Evolutionary conservation across 495 filamentous ascomycete genomes (phyloP).

Genomic region (Neurospora hispaniola): DNA sequence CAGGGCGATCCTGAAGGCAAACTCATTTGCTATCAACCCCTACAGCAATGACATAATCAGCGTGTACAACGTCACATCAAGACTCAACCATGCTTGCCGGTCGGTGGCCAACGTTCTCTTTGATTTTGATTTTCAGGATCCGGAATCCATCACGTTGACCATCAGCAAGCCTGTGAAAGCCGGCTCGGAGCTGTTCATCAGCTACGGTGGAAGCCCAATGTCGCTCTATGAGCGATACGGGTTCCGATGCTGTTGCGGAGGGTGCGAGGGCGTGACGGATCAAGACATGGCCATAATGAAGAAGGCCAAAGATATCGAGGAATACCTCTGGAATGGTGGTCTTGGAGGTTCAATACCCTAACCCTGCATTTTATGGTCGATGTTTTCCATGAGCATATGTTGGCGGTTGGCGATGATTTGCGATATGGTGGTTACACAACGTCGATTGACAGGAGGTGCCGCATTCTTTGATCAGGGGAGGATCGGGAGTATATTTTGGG

Average conservation of each 20-base stretch:
- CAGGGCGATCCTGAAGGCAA: background rate
- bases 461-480: background rate
- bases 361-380: background rate
- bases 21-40: background rate
- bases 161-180: constrained; percentile 8
- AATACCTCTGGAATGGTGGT: background rate
- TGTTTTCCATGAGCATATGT: background rate
- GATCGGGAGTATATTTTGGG: background rate
- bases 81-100: constrained; percentile 29
- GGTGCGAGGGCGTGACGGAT: constrained; percentile 16
- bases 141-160: constrained; percentile 5
- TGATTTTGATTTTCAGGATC: background rate
- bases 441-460: background rate
- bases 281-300: constrained; percentile 3
- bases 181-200: constrained; percentile 23
- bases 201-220: constrained; percentile 18
- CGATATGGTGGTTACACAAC: background rate
- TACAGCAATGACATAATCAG: background rate
- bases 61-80: constrained; percentile 10
- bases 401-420: background rate
- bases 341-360: background rate
- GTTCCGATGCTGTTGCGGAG: constrained; percentile 25
- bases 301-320: background rate
- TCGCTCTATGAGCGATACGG: constrained; percentile 22
- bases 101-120: constrained; percentile 15